Percentiles rank a stretch among this genome's conserved stretches.
These are phyloP conservation scores for Carpinus viminea DNA, from an alignment of 306 rosid genomes.

Conservation along the genomic window DNA sequence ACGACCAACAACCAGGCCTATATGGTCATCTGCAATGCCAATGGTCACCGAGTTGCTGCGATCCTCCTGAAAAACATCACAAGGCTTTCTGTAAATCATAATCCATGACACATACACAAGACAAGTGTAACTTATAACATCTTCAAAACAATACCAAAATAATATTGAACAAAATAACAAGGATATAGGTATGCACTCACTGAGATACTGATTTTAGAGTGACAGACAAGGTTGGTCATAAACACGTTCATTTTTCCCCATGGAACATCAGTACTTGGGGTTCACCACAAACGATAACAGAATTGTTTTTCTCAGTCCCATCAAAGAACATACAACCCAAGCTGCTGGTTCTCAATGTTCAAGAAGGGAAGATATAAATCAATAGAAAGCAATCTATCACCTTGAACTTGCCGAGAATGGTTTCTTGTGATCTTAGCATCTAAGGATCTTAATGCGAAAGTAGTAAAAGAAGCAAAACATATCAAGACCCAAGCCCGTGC, in stretches of 20 bases:
- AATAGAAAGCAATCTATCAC: not conserved
- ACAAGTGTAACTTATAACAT: not conserved
- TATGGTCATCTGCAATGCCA: conserved; percentile 84
- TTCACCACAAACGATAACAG: not conserved
- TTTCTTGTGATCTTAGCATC: not conserved
- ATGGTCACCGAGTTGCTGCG: conserved; percentile 78
- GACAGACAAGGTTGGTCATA: not conserved
- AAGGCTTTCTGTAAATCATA: conserved; percentile 20
- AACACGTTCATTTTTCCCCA: not conserved
- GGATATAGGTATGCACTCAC: not conserved
- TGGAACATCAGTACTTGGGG: not conserved
- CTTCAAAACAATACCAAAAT: not conserved
- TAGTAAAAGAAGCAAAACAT: not conserved
- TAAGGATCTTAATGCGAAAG: not conserved
- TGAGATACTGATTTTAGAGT: not conserved
- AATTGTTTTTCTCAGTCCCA: not conserved
- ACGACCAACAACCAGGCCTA: conserved; percentile 98
- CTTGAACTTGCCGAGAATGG: not conserved
- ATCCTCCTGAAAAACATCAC: conserved; percentile 75
- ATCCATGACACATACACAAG: not conserved
- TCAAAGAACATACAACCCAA: not conserved
- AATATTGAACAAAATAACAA: not conserved
- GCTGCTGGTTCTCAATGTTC: not conserved
- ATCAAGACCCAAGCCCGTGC: not conserved
- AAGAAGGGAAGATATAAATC: not conserved